phyloP scores from a whole-genome alignment of 768 basidiomycete genomes.

The Hypsizygus marmoreus region DNA sequence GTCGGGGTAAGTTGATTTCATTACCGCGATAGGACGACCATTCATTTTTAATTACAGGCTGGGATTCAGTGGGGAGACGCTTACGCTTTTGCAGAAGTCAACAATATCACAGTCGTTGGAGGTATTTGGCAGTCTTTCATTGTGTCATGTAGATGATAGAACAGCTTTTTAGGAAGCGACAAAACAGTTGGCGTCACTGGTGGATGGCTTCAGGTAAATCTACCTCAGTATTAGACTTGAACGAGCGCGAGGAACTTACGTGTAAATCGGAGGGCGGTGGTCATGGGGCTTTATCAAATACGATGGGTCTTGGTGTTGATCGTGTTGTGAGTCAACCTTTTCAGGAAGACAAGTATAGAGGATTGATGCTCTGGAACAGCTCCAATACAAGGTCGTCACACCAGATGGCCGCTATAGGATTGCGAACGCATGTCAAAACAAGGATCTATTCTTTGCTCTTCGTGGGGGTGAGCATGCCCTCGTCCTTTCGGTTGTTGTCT shows the following conservation, averaged over 20 bases:
- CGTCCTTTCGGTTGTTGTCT: background rate
- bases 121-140: slow-evolving; percentile 22
- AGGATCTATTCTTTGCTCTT: slow-evolving; percentile 57
- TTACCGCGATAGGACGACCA: too few species aligned
- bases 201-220: slow-evolving; percentile 39
- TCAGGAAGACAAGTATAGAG: background rate
- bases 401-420: slow-evolving; percentile 48
- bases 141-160: background rate
- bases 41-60: too few species aligned
- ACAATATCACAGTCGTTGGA: slow-evolving; percentile 48
- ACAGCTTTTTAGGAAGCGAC: slow-evolving; percentile 33
- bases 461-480: slow-evolving; percentile 37
- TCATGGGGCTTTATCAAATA: slow-evolving; percentile 44
- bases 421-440: slow-evolving; percentile 50
- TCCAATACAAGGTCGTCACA: slow-evolving; percentile 55
- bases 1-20: slow-evolving; percentile 31
- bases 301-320: slow-evolving; percentile 49
- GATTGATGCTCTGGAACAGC: slow-evolving; percentile 23
- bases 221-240: background rate
- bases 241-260: background rate
- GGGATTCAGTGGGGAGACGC: slow-evolving; percentile 47
- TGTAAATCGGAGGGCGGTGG: slow-evolving; percentile 42
- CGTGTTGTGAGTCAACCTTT: slow-evolving; percentile 35
- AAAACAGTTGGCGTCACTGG: slow-evolving; percentile 43
- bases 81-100: slow-evolving; percentile 42